Conservation (phyloP, 225 moss, liverwort and hornwort genomes). For the Climacium dendroides region DNA sequence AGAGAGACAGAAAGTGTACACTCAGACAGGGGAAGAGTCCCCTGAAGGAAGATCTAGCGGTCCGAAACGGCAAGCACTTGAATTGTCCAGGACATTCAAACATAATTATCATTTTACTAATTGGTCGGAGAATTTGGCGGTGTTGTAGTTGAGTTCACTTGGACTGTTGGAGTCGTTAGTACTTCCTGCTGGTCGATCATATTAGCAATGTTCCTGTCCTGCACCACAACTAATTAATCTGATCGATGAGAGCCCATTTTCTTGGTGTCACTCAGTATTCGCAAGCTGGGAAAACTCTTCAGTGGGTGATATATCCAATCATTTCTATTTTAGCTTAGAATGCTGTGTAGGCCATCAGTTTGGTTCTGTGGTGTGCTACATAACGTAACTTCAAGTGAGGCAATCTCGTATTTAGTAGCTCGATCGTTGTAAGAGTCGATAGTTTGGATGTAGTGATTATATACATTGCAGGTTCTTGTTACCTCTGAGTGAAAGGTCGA, state of each 20-base stretch:
- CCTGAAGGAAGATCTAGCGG: background rate
- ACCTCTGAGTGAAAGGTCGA: background rate
- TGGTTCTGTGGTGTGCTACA: background rate
- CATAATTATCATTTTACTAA: background rate
- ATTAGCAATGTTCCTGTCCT: background rate
- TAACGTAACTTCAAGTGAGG: background rate
- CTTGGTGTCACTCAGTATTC: background rate
- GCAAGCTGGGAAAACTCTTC: too few species aligned
- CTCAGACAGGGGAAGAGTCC: background rate
- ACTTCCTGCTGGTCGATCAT: background rate
- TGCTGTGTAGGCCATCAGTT: background rate
- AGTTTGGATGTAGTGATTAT: background rate
- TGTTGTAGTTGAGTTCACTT: background rate
- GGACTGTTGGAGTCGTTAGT: background rate
- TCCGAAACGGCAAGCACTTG: background rate
- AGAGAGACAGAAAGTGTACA: background rate
- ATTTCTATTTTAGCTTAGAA: background rate
- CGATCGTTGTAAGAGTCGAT: background rate
- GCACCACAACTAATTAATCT: background rate
- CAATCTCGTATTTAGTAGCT: background rate
- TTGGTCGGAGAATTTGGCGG: conserved; percentile 16
- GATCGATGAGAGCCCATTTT: background rate
- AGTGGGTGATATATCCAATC: background rate
- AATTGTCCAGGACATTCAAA: background rate
- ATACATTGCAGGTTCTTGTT: background rate